Conservation (phyloP, 164 flowering plant species). For the Akebia trifoliata region DNA sequence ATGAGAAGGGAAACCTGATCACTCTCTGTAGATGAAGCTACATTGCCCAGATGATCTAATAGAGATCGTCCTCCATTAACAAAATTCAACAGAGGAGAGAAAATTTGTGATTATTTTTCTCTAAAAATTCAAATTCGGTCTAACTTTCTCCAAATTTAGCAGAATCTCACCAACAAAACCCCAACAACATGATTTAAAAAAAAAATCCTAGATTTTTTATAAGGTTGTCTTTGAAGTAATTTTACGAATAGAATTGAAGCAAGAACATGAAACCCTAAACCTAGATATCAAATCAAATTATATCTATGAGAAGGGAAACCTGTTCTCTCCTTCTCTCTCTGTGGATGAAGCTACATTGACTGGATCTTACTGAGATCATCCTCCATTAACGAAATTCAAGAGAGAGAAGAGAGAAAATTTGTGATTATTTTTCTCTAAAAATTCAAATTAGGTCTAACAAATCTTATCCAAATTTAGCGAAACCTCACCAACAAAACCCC, state of each 20-base stretch:
- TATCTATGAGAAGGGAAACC: constrained; percentile 1
- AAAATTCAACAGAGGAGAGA: not conserved
- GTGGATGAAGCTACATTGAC: constrained; percentile 2
- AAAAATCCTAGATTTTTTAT: not conserved
- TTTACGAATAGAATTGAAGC: not conserved
- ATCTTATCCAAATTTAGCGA: not conserved
- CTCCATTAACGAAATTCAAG: constrained; percentile 6
- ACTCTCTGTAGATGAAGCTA: not conserved
- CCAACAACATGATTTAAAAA: too few relatives aligned
- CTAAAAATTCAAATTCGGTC: not conserved
- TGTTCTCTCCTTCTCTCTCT: not conserved
- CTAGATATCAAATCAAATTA: not conserved
- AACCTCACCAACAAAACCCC: too few relatives aligned
- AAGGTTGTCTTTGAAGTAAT: not conserved
- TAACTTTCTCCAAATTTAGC: not conserved
- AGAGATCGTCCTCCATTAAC: constrained; percentile 4
- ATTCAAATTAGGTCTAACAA: not conserved
- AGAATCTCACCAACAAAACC: too few relatives aligned
- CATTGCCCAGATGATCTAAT: constrained; percentile 2
- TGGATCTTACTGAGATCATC: not conserved
- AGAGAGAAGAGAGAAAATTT: not conserved
- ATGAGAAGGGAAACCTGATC: constrained; percentile 8
- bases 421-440: not conserved
- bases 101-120: not conserved
- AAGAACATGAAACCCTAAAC: constrained; percentile 11